phyloP scores from a whole-genome alignment of 78 protist species.

The Dictyostelium purpureum region DNA sequence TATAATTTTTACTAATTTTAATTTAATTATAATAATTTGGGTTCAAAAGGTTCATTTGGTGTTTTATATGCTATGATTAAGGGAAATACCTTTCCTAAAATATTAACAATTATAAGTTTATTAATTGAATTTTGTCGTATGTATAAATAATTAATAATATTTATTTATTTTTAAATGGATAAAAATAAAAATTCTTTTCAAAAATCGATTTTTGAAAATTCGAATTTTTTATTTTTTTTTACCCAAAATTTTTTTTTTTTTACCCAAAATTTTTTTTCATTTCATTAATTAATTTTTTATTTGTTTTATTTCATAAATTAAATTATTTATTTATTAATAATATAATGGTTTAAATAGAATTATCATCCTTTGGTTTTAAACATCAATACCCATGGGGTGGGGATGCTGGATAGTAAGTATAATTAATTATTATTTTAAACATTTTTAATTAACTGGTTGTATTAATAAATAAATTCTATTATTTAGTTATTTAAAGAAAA shows the following conservation, averaged over 20 bases:
- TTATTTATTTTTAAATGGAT: too few species aligned
- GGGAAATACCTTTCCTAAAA: conserved; percentile 37
- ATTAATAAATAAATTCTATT: too few species aligned
- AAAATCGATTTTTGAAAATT: neutral
- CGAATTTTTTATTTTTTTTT: neutral
- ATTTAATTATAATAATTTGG: too few species aligned
- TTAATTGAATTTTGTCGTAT: conserved; percentile 40
- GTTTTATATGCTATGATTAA: conserved; percentile 65
- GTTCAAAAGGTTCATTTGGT: conserved; percentile 32
- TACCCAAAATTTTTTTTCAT: neutral
- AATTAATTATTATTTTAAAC: neutral
- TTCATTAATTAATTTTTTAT: neutral
- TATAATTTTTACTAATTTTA: too few species aligned
- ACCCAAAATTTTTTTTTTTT: neutral
- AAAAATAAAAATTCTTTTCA: too few species aligned
- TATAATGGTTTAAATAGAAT: conserved; percentile 12
- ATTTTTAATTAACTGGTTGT: neutral
- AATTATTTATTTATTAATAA: too few species aligned
- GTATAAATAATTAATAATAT: neutral
- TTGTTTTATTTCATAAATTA: too few species aligned
- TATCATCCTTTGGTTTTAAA: conserved; percentile 64
- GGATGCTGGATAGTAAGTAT: conserved; percentile 7
- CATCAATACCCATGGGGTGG: conserved; percentile 62
- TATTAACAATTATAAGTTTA: conserved; percentile 16
- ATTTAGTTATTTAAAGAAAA: conserved; percentile 18